Evolutionary conservation across 2,329 filamentous ascomycete species (phyloP), one percentile per base, ranked within the genome.

Genomic region (Scedosporium boydii): DNA sequence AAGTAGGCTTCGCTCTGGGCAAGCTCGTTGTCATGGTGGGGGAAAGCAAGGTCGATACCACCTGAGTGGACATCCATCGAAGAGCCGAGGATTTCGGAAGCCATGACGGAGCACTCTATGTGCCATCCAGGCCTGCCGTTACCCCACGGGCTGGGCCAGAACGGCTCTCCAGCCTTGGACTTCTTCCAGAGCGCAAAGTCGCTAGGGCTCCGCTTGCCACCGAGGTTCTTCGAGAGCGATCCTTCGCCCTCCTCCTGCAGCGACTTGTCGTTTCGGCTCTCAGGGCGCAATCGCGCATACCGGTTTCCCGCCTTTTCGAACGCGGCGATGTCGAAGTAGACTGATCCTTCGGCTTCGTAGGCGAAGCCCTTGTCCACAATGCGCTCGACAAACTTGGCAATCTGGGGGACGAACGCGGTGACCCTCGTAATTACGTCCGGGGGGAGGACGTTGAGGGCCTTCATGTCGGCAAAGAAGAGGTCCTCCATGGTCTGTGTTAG

Each of bases 51-150:
- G 73, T 98, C 93, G 64, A 96, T 89, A 63, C 93, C 93, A 29
- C 93, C 93, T 23, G 91, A 96, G 74, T 62, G 60, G 44, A 62
- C 48, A 72, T 98, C 93, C 80, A 98, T 92, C 65, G 87, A 83
- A 29, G 86, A 81, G 4, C 93, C 93, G 1, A 98, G 78, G n/a
- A 92, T 83, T 66, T 93, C 90, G 2, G 90, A 93, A 0, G 93
- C 92, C 93, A 98, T 97, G 16, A 92, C 92, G 1, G 89, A 93
- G 85, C 93, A 97, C 77, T 97, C 93, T 70, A 97, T 97, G 71
- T 97, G 93, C 93, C 93, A 98, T 18, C 93, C 93, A 1, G 93
- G 93, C 55, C 93, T 82, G 4, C 93, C 93, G 62, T 87, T 81
- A 4, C 93, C 92, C 93, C 93, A 98, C 3, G 87, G 86, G 68